A percentile compares a stretch with the other conserved stretches of the same genome.
These are phyloP conservation scores for Aspergillus diversus DNA, from an alignment of 495 filamentous ascomycete genomes.

Conservation along the genomic window DNA sequence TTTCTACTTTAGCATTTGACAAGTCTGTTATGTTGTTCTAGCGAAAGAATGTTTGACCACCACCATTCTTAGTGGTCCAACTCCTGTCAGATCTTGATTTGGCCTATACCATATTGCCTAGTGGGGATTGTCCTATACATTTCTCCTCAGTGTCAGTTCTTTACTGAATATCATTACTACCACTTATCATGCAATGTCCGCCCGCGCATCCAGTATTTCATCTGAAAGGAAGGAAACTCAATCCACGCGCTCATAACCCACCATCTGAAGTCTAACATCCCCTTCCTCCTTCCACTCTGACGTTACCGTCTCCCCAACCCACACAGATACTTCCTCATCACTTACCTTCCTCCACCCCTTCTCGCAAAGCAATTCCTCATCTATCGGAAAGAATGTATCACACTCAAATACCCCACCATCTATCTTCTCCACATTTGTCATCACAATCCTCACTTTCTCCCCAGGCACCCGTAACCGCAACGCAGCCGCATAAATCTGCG, in stretches of 20 bases:
- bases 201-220: not conserved
- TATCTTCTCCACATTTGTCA: constrained; percentile 48
- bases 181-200: not conserved
- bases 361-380: constrained; percentile 33
- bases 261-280: constrained; percentile 48
- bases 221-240: constrained; percentile 8
- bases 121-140: too few species aligned
- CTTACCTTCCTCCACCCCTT: constrained; percentile 45
- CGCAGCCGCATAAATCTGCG: constrained; percentile 77
- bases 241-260: constrained; percentile 45
- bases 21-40: constrained; percentile 1
- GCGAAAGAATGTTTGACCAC: constrained; percentile 3
- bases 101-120: not conserved
- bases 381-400: constrained; percentile 82
- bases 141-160: too few species aligned
- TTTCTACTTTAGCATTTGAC: constrained; percentile 1
- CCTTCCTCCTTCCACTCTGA: constrained; percentile 46
- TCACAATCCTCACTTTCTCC: constrained; percentile 43
- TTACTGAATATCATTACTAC: not conserved
- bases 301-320: constrained; percentile 49
- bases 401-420: constrained; percentile 71
- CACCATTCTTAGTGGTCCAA: not conserved
- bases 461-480: constrained; percentile 42
- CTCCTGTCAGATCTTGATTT: not conserved
- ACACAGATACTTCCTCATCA: constrained; percentile 41